Percentiles rank a stretch among this genome's conserved stretches.
Evolutionary conservation across 371 early-diverging fungal species (phyloP).

Genomic region (Entomophthora muscae): DNA sequence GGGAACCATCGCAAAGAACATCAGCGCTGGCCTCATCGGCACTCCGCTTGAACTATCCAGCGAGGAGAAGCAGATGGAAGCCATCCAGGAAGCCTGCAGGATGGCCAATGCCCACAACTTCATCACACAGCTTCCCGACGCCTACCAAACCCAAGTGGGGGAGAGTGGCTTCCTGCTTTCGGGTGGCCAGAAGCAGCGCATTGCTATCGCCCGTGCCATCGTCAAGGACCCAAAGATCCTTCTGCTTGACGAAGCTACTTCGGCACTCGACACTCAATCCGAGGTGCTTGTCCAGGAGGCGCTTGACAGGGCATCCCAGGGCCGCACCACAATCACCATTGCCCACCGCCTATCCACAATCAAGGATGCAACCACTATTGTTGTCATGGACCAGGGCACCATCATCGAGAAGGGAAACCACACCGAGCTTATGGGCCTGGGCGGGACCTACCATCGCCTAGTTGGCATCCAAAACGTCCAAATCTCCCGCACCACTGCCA

Average conservation of each 20-base stretch:
- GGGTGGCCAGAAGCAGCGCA: constrained; percentile 38
- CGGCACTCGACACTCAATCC: constrained; percentile 25
- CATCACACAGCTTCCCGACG: constrained; percentile 47
- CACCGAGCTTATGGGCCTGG: constrained; percentile 27
- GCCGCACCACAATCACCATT: constrained; percentile 81
- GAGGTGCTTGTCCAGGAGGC: constrained; percentile 66
- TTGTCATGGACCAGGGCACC: constrained; percentile 52
- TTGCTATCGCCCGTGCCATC: constrained; percentile 61
- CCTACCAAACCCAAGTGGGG: constrained; percentile 49
- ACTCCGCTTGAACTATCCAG: constrained; percentile 12
- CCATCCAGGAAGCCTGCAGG: constrained; percentile 32
- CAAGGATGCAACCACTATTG: constrained; percentile 63
- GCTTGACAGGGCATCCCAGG: constrained; percentile 48
- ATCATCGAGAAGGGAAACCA: constrained; percentile 58
- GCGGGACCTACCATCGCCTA: constrained; percentile 33
- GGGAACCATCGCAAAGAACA: constrained; percentile 58
- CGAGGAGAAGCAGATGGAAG: constrained; percentile 12
- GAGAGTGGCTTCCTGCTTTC: constrained; percentile 34
- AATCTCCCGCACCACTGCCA: not conserved
- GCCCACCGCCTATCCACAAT: constrained; percentile 78
- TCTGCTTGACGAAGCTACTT: constrained; percentile 48
- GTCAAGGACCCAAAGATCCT: constrained; percentile 49
- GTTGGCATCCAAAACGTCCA: constrained; percentile 32
- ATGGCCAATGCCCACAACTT: constrained; percentile 57
- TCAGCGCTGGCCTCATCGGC: constrained; percentile 37